Evolutionary conservation across 352 stramenopile genomes (phyloP).

Genomic region (Phytophthora ohioensis): DNA sequence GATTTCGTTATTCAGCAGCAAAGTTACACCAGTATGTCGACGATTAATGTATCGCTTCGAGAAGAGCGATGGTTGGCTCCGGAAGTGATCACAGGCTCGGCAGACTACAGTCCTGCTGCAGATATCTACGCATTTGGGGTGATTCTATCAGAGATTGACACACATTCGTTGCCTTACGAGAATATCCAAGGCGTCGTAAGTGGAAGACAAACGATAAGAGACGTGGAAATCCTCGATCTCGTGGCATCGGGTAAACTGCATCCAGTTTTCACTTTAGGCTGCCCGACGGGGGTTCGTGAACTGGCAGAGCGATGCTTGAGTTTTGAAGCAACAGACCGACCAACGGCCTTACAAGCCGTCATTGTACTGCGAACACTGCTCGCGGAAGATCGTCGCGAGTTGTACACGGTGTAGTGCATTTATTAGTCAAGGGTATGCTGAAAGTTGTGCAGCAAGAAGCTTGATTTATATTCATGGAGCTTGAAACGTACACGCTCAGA

Average conservation of each 20-base stretch:
- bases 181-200: slow-evolving; percentile 24
- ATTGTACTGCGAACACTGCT: slow-evolving; percentile 49
- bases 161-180: slow-evolving; percentile 60
- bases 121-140: slow-evolving; percentile 67
- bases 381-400: slow-evolving; percentile 15
- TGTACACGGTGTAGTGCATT: slow-evolving; percentile 17
- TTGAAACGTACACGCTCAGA: background rate
- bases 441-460: too few species aligned
- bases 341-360: slow-evolving; percentile 52
- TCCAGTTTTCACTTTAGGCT: slow-evolving; percentile 37
- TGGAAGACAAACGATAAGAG: slow-evolving; percentile 25
- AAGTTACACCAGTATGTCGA: slow-evolving; percentile 34
- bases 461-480: background rate
- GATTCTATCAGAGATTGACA: slow-evolving; percentile 64
- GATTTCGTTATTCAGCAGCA: slow-evolving; percentile 49
- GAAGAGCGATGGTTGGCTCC: slow-evolving; percentile 50
- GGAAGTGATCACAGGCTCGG: slow-evolving; percentile 49
- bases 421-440: too few species aligned
- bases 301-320: slow-evolving; percentile 51
- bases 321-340: slow-evolving; percentile 43
- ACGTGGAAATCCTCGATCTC: slow-evolving; percentile 42
- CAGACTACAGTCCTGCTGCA: slow-evolving; percentile 43
- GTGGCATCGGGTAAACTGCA: slow-evolving; percentile 34
- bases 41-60: slow-evolving; percentile 20
- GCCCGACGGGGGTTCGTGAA: slow-evolving; percentile 46